Evolutionary conservation across 352 stramenopile genomes (phyloP), one percentile per base, ranked within the genome.

Genomic region (Elongisporangium prolatum): DNA sequence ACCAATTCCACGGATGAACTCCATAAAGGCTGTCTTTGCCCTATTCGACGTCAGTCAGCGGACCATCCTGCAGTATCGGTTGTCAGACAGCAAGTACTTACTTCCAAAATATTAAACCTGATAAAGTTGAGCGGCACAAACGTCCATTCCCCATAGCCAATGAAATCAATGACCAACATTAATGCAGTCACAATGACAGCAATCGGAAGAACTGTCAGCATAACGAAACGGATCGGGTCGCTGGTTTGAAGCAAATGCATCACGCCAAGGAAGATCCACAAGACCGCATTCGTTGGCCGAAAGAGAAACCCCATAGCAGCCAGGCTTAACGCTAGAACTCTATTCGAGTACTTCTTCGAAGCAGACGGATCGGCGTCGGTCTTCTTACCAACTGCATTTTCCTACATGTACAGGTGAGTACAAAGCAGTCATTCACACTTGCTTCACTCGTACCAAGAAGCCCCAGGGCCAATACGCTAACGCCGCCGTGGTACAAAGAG

Each of bases 51-150:
- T 47, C 28, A 56, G 17, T 22, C 11, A 21, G 20, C 53, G 13
- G 17, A 40, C 17, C 17, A 13, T 20, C 11, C 21, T 54, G 21
- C 17, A 50, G 8, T n/a, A 11, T 18, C 28, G 49, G 14, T 3
- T n/a, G 38, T 34, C 13, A 53, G 17, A 18, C 11, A 17, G 51
- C 38, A 44, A 44, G 2, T 11, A 17, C 28, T 22, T 66, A 91
- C 84, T 66, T 94, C 79, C 14, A 96, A 60, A 0, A 95, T 59
- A 60, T 96, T 96, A 63, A 95, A 93, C 65, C 84, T 88, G 57
- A 94, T 64, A 44, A 96, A 96, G 63, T 96, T 96, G 37, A 77
- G 71, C 8, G 84, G 85, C 34, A 96, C 87, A 54, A 91, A 90
- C 10, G 87, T 95, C 82, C 80, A 93, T 44, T 77, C 75, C 21